phyloP scores from a whole-genome alignment of 2,329 filamentous ascomycete genomes.

The Metarhizium sp. region DNA sequence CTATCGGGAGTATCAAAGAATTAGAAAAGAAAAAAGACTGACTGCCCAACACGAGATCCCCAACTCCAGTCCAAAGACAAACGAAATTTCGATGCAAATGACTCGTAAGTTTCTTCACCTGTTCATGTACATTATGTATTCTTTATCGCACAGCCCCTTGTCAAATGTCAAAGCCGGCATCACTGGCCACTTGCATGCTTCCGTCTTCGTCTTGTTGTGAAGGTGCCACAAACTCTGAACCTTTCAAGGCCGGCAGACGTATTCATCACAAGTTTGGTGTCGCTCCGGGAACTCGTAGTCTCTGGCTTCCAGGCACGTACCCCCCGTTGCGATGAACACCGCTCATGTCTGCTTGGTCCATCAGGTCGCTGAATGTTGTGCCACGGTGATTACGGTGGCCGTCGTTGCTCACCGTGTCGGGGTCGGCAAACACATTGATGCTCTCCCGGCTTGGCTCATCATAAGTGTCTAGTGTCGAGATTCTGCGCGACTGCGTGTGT shows the following conservation, averaged over 20 bases:
- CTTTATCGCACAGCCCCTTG: background rate
- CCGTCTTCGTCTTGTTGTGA: no score
- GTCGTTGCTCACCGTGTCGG: slow-evolving; percentile 17
- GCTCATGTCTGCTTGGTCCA: slow-evolving; percentile 37
- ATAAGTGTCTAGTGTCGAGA: slow-evolving; percentile 24
- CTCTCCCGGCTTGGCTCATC: slow-evolving; percentile 37
- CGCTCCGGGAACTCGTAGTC: slow-evolving; percentile 21
- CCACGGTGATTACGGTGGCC: slow-evolving; percentile 13
- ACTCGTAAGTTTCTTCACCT: no score
- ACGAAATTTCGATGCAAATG: background rate
- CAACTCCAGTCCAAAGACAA: no score
- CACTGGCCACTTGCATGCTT: no score
- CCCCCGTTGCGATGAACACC: slow-evolving; percentile 30
- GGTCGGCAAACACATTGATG: slow-evolving; percentile 26
- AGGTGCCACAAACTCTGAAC: no score
- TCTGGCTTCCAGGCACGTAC: slow-evolving; percentile 17
- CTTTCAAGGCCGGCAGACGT: no score
- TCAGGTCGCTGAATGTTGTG: slow-evolving; percentile 45
- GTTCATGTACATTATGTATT: background rate
- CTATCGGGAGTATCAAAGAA: no score
- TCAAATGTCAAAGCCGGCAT: no score
- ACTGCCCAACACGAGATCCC: no score
- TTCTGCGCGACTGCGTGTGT: slow-evolving; percentile 13
- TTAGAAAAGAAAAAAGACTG: no score
- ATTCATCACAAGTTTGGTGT: slow-evolving; percentile 19